A percentile compares a stretch with the other conserved stretches of the same genome.
phyloP scores from a whole-genome alignment of 2,329 filamentous ascomycete genomes.

The Xylariomycetidae sp. region DNA sequence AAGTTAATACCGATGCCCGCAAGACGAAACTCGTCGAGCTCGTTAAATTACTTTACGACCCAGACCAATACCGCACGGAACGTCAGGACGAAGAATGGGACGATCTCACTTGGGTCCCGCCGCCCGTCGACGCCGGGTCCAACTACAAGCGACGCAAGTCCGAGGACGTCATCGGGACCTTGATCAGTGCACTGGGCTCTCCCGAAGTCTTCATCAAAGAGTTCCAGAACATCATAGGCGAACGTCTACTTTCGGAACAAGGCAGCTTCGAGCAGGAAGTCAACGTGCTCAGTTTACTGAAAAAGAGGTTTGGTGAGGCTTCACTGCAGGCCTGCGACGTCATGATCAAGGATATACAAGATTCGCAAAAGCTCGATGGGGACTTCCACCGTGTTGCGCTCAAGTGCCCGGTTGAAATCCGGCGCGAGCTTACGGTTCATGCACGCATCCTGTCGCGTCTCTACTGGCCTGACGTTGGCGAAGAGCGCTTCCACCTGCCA shows the following conservation, averaged over 20 bases:
- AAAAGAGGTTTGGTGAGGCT: constrained; percentile 80
- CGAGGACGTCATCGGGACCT: constrained; percentile 85
- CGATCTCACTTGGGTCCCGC: constrained; percentile 89
- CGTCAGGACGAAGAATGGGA: constrained; percentile 68
- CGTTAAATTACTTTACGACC: constrained; percentile 60
- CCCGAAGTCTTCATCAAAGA: constrained; percentile 93
- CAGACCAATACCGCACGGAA: constrained; percentile 47
- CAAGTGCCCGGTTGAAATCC: constrained; percentile 18
- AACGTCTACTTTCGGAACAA: constrained; percentile 67
- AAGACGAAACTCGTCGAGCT: constrained; percentile 60
- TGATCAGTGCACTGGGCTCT: constrained; percentile 82
- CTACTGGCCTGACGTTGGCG: constrained; percentile 83
- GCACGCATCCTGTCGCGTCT: constrained; percentile 86
- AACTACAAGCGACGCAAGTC: constrained; percentile 87
- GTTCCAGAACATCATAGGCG: constrained; percentile 83
- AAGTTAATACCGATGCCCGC: constrained; percentile 34
- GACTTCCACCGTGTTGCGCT: constrained; percentile 50
- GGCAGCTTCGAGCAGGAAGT: constrained; percentile 72
- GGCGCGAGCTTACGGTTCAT: constrained; percentile 49
- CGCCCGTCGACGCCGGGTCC: constrained; percentile 86
- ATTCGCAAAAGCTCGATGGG: constrained; percentile 71
- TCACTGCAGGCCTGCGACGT: constrained; percentile 91
- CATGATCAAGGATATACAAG: constrained; percentile 90
- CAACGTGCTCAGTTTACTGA: constrained; percentile 79
- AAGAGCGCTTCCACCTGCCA: constrained; percentile 65